Evolutionary conservation across 805 yeast species (phyloP), one percentile per base, ranked within the genome.

Genomic region (Soucietia sequanensis): DNA sequence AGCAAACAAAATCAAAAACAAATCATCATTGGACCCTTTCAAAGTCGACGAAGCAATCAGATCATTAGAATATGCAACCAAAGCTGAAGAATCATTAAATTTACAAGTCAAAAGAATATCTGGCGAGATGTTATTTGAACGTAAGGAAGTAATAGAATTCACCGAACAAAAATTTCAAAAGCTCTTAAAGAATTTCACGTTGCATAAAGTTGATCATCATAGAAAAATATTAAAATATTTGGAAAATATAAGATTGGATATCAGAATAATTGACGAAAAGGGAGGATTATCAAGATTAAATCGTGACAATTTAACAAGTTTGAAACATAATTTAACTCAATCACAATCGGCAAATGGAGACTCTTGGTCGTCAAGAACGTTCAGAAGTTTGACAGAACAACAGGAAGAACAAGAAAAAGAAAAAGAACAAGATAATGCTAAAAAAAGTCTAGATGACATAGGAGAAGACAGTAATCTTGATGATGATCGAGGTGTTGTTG

Each of bases 11-110:
- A 71, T 88, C 37, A 84, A 86, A 47, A 78, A 78, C 35, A 80
- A 76, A 48, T 68, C 88, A 23, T 78, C 84, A 33, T 80, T 88
- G 33, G 91, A 84, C 49, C 96, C 98, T 0, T 58, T 85, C 18
- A 87, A 83, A 54, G 95, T 88, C 4, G 96, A 93, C 48, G 97
- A 90, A 46, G 95, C 96, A 0, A 76, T 91, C 19, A 70, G 82
- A 35, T 70, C 85, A 6, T 68, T 90, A 37, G 95, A 90, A 55
- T 78, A 75, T 21, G 93, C 96, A 1, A 78, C 85, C 9, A 77
- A 76, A 38, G 69, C 76, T 12, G 96, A 91, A 56, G 84, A 84
- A 42, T 81, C 80, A 23, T 70, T 90, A 36, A 78, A 82, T n/a
- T 64, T 75, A 38, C 93, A 85, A 47, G 82, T 90, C 25, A 80